Percentiles rank a stretch among this genome's conserved stretches.
phyloP scores from a whole-genome alignment of 1,284 basidiomycete genomes.

The Apiotrichum mycotoxinovorans region DNA sequence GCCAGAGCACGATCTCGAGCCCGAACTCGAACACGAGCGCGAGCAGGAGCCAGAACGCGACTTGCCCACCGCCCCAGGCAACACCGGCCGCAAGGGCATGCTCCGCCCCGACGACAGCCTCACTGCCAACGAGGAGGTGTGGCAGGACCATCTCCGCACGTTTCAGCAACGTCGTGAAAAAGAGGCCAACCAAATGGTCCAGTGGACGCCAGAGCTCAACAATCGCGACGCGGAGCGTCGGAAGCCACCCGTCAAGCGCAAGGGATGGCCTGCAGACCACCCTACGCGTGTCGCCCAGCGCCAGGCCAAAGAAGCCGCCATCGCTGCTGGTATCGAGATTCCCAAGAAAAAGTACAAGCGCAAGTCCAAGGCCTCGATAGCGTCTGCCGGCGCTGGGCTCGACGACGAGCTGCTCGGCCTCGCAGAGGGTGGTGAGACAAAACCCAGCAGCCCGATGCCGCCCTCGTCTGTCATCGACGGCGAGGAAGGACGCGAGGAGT shows the following conservation, averaged over 20 bases:
- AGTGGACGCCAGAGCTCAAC: slow-evolving; percentile 16
- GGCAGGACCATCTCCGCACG: slow-evolving; percentile 34
- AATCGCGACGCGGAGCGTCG: slow-evolving; percentile 9
- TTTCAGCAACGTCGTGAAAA: slow-evolving; percentile 41
- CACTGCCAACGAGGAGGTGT: slow-evolving; percentile 38
- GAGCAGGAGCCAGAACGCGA: background rate
- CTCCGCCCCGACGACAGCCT: slow-evolving; percentile 30
- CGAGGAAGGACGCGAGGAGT: slow-evolving; percentile 16
- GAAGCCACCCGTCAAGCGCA: slow-evolving; percentile 23
- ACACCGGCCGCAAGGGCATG: slow-evolving; percentile 9
- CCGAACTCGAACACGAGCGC: background rate
- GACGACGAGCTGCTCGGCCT: slow-evolving; percentile 46
- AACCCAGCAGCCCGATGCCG: slow-evolving; percentile 12
- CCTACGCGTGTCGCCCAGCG: slow-evolving; percentile 30
- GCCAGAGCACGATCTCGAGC: slow-evolving; percentile 2
- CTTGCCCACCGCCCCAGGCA: background rate
- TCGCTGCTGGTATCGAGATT: slow-evolving; percentile 21
- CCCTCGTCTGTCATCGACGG: slow-evolving; percentile 16
- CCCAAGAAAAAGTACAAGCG: slow-evolving; percentile 28
- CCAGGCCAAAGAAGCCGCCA: slow-evolving; percentile 30
- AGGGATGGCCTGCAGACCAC: slow-evolving; percentile 32
- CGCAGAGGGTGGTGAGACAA: slow-evolving; percentile 26
- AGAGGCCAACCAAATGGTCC: slow-evolving; percentile 31
- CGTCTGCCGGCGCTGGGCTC: slow-evolving; percentile 21
- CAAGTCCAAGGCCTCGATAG: slow-evolving; percentile 18